Base-by-base conservation (phyloP, 225 moss, liverwort and hornwort species). In the Sphagnum contortum region DNA sequence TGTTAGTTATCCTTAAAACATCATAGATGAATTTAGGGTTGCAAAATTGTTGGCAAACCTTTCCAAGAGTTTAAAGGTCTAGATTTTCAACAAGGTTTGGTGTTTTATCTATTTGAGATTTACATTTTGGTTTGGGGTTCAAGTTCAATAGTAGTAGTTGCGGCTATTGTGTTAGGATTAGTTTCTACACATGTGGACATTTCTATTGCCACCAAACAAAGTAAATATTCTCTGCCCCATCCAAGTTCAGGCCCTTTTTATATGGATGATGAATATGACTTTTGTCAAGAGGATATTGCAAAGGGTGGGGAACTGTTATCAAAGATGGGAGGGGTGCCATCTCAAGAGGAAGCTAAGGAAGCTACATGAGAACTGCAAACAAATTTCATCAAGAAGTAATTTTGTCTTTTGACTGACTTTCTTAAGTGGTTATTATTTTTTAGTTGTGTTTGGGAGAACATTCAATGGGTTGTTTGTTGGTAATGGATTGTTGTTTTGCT, bases 201-300 rank as follows among this genome's bases (percentile, higher is more conserved):
- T 57, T 71, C 76, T 65, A 68, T 74, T 62, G 83, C 83, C 62
- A 78, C 81, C 68, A 78, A 79, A 66, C 64, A 74, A 44, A 67
- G 81, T 69, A 75, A 84, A 70, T 62, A 72, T 57, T 71, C 29
- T 62, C 78, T 86, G 44, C 75, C 79, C 10, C 88, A 91, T 58
- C 86, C 86, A 55, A 81, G 81, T 55, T 55, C 83, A 63, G 88
- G 86, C 49, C 81, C 85, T 65, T 77, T 79, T 14, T 80, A 81
- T 55, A 58, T 85, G 50, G 91, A 91, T 44, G 91, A 91, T 44
- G 91, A 91, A 44, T 88, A 91, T 47, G 88, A 91, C 49, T 88
- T 91, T 9, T 88, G 85, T 65, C 81, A 88, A 5, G 88, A 86
- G 48, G 88, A 88, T 48, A 54, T 56, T 2, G 68, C 68, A 64